Conservation (phyloP, 257 asterid species). For the Jaltomata sinuosa region DNA sequence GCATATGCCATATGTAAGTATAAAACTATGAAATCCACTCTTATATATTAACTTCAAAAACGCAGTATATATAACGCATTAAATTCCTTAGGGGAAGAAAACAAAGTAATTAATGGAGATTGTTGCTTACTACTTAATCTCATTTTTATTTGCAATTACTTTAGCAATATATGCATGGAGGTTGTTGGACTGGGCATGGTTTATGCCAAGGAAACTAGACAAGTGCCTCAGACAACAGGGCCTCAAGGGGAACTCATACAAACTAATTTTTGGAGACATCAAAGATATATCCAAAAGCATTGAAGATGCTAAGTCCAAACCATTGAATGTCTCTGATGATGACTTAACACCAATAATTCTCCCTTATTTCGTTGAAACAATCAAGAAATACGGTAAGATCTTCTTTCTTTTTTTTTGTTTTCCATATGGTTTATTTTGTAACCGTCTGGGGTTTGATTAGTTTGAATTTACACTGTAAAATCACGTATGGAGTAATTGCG, state of each 20-base stretch:
- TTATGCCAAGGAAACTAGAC: conserved; percentile 27
- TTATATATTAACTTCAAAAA: background rate
- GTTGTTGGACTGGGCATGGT: conserved; percentile 28
- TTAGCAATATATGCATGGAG: conserved; percentile 8
- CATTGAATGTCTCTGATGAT: conserved; percentile 26
- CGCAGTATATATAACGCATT: background rate
- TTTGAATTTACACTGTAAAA: background rate
- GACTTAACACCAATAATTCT: conserved; percentile 17
- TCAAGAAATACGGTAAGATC: conserved; percentile 23
- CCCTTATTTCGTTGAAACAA: conserved; percentile 8
- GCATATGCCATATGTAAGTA: background rate
- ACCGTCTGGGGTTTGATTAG: background rate
- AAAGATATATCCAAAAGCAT: conserved; percentile 6
- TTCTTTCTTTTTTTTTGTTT: background rate
- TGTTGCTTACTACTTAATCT: background rate
- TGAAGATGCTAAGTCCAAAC: conserved; percentile 21
- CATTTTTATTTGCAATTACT: background rate
- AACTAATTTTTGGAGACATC: conserved; percentile 23
- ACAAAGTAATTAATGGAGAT: background rate
- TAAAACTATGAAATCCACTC: background rate
- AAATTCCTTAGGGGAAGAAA: background rate
- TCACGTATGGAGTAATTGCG: background rate
- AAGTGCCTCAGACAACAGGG: background rate
- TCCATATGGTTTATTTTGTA: background rate
- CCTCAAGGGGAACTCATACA: background rate